These are phyloP conservation scores for Backusella macrospora DNA, from an alignment of 192 early-diverging fungal genomes.

Conservation along the genomic window DNA sequence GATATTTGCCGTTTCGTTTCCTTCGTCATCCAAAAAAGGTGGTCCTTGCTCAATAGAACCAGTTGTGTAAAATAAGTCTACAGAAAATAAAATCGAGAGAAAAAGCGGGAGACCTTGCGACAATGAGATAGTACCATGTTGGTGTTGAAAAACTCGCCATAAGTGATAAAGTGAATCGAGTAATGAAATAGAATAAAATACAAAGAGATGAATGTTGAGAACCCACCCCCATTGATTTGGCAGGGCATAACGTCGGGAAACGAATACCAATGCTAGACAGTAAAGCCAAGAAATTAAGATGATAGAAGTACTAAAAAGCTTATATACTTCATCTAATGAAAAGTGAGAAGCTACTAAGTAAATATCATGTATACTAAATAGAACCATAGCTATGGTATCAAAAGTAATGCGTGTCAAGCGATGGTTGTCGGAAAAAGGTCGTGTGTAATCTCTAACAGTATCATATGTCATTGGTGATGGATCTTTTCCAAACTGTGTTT, in stretches of 20 bases:
- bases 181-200: constrained; percentile 31
- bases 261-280: constrained; percentile 22
- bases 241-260: constrained; percentile 31
- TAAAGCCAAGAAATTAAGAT: constrained; percentile 35
- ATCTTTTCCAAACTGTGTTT: constrained; percentile 11
- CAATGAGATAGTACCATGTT: neutral
- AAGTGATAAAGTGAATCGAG: constrained; percentile 16
- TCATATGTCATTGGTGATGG: constrained; percentile 7
- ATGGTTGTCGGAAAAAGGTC: constrained; percentile 18
- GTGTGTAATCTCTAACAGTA: constrained; percentile 13
- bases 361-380: neutral
- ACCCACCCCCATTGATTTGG: constrained; percentile 37
- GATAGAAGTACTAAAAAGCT: constrained; percentile 9
- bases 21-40: constrained; percentile 30
- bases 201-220: constrained; percentile 38
- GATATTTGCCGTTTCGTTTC: constrained; percentile 25
- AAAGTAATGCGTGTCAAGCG: constrained; percentile 22
- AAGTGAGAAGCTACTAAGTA: neutral
- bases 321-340: neutral
- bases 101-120: constrained; percentile 11
- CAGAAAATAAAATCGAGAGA: neutral
- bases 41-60: constrained; percentile 34
- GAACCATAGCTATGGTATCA: neutral
- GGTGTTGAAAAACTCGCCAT: constrained; percentile 1
- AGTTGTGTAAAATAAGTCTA: constrained; percentile 29